These are phyloP conservation scores for Abelmoschus esculentus DNA, from an alignment of 345 rosid species.

Conservation along the genomic window DNA sequence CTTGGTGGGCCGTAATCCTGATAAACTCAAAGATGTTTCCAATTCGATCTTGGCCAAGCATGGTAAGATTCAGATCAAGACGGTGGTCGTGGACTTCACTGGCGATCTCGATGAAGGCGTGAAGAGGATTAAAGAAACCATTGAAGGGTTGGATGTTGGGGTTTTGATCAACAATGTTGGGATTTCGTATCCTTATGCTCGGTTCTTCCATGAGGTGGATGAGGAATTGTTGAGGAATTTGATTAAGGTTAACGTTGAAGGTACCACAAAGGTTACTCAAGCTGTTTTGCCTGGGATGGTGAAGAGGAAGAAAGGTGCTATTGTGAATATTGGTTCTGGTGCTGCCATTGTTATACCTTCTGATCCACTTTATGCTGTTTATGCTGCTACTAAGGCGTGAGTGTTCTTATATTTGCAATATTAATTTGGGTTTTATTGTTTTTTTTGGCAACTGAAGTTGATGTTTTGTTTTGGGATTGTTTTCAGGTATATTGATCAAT, in stretches of 20 bases:
- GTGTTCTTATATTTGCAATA: conserved; percentile 5
- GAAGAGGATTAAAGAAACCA: conserved; percentile 45
- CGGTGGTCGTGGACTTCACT: conserved; percentile 73
- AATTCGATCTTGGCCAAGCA: conserved; percentile 48
- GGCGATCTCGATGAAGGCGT: conserved; percentile 82
- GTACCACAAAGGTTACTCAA: conserved; percentile 85
- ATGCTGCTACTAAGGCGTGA: conserved; percentile 92
- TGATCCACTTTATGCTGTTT: conserved; percentile 89
- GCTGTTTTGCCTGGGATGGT: conserved; percentile 79
- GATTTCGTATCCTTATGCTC: conserved; percentile 84
- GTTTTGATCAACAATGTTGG: conserved; percentile 85
- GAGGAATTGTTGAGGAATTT: conserved; percentile 50
- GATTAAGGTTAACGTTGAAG: conserved; percentile 78
- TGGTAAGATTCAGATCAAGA: conserved; percentile 42
- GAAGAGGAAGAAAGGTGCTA: conserved; percentile 82
- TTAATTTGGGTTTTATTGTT: background rate
- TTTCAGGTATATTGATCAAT: conserved; percentile 82
- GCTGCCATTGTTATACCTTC: conserved; percentile 85
- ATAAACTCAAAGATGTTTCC: conserved; percentile 59
- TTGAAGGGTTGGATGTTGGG: conserved; percentile 76
- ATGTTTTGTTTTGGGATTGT: background rate
- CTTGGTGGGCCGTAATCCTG: conserved; percentile 70
- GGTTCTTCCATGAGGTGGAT: conserved; percentile 88
- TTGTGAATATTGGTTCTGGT: conserved; percentile 92
- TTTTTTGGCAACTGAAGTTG: background rate